Evolutionary conservation across 2,329 filamentous ascomycete species (phyloP), one percentile per base, ranked within the genome.

Genomic region (Epicoccum sorghinum): DNA sequence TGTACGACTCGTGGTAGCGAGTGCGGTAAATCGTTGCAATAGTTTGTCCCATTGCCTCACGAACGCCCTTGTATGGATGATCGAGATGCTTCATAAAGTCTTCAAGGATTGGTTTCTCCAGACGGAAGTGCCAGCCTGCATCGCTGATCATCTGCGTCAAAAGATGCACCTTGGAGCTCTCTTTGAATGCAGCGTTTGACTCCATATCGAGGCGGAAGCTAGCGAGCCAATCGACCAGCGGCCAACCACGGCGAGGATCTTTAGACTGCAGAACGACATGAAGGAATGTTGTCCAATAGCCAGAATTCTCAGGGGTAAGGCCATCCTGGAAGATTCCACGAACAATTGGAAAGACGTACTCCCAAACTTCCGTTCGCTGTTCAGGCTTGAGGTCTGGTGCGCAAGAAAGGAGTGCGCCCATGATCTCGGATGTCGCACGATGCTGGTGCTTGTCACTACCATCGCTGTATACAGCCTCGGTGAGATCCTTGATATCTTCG

Each of bases 391-490:
- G 87, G 64, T 97, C 93, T 43, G 88, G 84, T 13, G 91, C 91
- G 32, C 90, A 91, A 13, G 87, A 86, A 24, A 99, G 81, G 66
- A 99, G 76, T 4, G 91, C 93, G 12, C 90, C 92, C 44, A 99
- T 79, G 51, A 99, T 97, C 76, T 99, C 95, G 0, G 95, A 86
- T 2, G 95, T 96, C 13, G 95, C 95, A 47, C 95, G 90, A 73
- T 99, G 95, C 72, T 99, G 93, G 73, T 99, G 95, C 76, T 97
- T 97, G 72, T 99, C 95, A 66, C 88, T 95, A 8, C 96, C 95
- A 73, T 99, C 93, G 12, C 88, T 93, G 68, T 91, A 98, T 0
- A 96, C 86, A 2, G 86, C 84, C 54, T 84, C 80, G 4, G 90
- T 86, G 56, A 97, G 81, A 64, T 93, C 88, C 69, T 93, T 89